Base-by-base conservation (phyloP, 2,329 filamentous ascomycete genomes). In the Myriosclerotinia duriaeana region DNA sequence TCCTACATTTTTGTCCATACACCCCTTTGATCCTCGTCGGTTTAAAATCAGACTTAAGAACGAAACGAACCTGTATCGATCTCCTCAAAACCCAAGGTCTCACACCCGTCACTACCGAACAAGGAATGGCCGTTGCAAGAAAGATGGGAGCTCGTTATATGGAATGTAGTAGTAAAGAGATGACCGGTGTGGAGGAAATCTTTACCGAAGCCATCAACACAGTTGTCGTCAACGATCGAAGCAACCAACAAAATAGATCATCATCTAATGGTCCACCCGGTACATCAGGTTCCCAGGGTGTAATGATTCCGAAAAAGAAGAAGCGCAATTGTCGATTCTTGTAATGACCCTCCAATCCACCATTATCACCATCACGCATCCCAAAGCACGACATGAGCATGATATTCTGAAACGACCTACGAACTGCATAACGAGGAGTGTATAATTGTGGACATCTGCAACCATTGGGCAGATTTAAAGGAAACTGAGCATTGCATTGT, bases 151-250 rank as follows among this genome's bases (percentile, higher is more conserved):
- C 95, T 15, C 85, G 89, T 76, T 99, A 99, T 81, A 94, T 97
- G 86, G 95, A 99, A 81, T 99, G 95, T 84, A 97, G 93, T 77
- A 96, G 92, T 79, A 98, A 98, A 80, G 95, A 97, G 80, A 95
- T 96, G 89, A 87, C 85, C 64, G 95, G 95, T 66, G 94, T 99
- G 55, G 92, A 98, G 78, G 94, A 98, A 75, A 95, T 98, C 76
- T 99, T 99, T 79, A 90, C 96, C 78, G 84, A 87, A 69, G 95
- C 95, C 66, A 93, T 99, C 76, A 87, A 93, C 75, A 94, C 91
- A 62, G 93, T 95, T 42, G 92, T 99, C 38, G 87, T 89, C 71
- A 91, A 93, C 74, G 92, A 93, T 77, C 80, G 83, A 74, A 88
- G 87, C 77, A 88, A 86, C 70, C 72, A 74, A 73, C 70, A 67